Conservation (phyloP, 495 filamentous ascomycete genomes). For the Aspergillus sparsus region DNA sequence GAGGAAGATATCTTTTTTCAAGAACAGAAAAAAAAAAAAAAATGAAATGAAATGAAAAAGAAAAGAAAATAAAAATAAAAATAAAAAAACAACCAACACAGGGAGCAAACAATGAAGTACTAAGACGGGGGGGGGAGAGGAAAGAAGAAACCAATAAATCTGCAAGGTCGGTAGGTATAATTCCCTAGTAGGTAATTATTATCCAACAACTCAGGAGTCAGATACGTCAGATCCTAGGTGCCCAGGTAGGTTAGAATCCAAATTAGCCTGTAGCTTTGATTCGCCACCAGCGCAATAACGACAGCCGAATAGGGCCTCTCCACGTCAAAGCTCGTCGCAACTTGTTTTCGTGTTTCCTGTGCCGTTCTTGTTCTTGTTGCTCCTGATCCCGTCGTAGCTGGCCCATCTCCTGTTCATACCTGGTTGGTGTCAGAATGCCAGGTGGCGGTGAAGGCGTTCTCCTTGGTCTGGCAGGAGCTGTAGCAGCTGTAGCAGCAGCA, state of each 20-base stretch:
- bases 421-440: constrained; percentile 23
- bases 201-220: neutral
- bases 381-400: constrained; percentile 5
- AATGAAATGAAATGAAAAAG: neutral
- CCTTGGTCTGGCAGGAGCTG: too few relatives aligned
- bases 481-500: too few relatives aligned
- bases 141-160: constrained; percentile 1
- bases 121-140: neutral
- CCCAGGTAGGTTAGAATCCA: too few relatives aligned
- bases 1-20: neutral
- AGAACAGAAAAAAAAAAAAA: neutral
- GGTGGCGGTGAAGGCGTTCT: constrained; percentile 16
- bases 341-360: neutral
- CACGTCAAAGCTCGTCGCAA: constrained; percentile 2
- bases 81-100: neutral
- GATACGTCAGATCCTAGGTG: too few relatives aligned
- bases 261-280: constrained; percentile 1
- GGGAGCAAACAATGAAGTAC: neutral
- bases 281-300: constrained; percentile 13
- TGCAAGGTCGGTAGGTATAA: neutral
- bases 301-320: constrained; percentile 10
- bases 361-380: neutral
- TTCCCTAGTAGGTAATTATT: neutral
- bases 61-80: constrained; percentile 1
- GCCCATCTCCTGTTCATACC: constrained; percentile 18